Percentiles rank a stretch among this genome's conserved stretches.
Conservation (phyloP, 202 grass and related monocot species). For the Zizania palustris region DNA sequence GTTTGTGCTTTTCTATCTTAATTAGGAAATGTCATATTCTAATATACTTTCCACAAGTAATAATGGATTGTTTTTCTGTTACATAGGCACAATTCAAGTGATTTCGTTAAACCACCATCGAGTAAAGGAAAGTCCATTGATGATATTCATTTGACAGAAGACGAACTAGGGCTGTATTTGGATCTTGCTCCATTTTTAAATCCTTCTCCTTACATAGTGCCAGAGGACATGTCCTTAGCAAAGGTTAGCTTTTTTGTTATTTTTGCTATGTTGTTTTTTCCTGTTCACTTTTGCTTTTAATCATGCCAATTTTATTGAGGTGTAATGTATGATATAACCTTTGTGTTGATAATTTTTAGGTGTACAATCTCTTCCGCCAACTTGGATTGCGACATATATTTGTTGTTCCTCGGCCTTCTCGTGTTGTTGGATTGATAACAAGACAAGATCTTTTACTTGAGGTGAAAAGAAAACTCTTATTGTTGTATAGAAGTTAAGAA, state of each 20-base stretch:
- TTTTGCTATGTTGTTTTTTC: neutral
- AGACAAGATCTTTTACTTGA: conserved; percentile 97
- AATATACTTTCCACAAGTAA: conserved; percentile 3
- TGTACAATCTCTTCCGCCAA: conserved; percentile 98
- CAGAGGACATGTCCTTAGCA: conserved; percentile 96
- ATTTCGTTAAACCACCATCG: conserved; percentile 96
- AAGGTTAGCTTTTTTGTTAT: conserved; percentile 55
- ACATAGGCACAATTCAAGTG: conserved; percentile 87
- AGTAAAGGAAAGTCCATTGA: conserved; percentile 98
- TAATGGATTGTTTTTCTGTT: conserved; percentile 39
- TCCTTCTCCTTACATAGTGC: conserved; percentile 92
- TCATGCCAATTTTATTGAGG: neutral
- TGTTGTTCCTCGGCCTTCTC: conserved; percentile 89
- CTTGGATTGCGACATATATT: conserved; percentile 97
- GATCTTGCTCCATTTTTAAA: conserved; percentile 98
- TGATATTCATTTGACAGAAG: conserved; percentile 92
- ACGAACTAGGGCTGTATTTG: conserved; percentile 82
- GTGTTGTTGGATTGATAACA: conserved; percentile 89
- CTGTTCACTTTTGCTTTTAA: neutral
- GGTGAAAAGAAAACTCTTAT: conserved; percentile 49
- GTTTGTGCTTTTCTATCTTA: conserved; percentile 43
- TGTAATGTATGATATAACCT: neutral
- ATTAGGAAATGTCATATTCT: conserved; percentile 32
- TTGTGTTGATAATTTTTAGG: conserved; percentile 56
- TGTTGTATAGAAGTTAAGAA: conserved; percentile 7